Conservation (phyloP, 441 rosid species). For the Gossypium aridum region DNA sequence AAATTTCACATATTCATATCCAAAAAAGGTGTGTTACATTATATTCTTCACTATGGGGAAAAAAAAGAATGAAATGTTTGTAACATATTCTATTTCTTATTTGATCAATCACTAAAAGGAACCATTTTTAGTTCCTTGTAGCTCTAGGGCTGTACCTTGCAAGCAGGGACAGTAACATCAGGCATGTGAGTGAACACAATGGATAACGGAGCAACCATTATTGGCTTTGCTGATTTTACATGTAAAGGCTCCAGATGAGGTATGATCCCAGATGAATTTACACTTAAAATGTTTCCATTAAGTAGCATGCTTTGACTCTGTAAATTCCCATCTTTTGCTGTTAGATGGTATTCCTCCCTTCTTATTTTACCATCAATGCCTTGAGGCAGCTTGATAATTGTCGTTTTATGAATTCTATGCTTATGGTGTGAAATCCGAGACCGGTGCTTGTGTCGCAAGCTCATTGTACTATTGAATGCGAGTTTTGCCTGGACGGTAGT, state of each 20-base stretch:
- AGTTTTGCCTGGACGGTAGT: slow-evolving; percentile 41
- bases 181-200: slow-evolving; percentile 70
- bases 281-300: slow-evolving; percentile 56
- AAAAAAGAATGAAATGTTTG: slow-evolving; percentile 1
- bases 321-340: slow-evolving; percentile 64
- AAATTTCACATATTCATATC: background rate
- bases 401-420: slow-evolving; percentile 22
- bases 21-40: background rate
- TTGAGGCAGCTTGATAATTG: slow-evolving; percentile 15
- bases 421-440: background rate
- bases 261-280: slow-evolving; percentile 55
- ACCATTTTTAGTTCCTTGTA: slow-evolving; percentile 22
- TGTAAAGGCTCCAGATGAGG: slow-evolving; percentile 52
- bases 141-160: slow-evolving; percentile 28
- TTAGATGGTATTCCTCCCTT: slow-evolving; percentile 87
- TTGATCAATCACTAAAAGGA: slow-evolving; percentile 25
- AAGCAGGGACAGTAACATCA: slow-evolving; percentile 44
- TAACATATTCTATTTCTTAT: slow-evolving; percentile 17
- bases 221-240: slow-evolving; percentile 43
- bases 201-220: slow-evolving; percentile 59
- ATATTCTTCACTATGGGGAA: slow-evolving; percentile 8
- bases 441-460: slow-evolving; percentile 21
- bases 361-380: slow-evolving; percentile 19
- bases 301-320: slow-evolving; percentile 81
- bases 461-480: slow-evolving; percentile 29